Evolutionary conservation across 1,284 basidiomycete genomes (phyloP), one percentile per base, ranked within the genome.

Genomic region (Malassezia sp.): DNA sequence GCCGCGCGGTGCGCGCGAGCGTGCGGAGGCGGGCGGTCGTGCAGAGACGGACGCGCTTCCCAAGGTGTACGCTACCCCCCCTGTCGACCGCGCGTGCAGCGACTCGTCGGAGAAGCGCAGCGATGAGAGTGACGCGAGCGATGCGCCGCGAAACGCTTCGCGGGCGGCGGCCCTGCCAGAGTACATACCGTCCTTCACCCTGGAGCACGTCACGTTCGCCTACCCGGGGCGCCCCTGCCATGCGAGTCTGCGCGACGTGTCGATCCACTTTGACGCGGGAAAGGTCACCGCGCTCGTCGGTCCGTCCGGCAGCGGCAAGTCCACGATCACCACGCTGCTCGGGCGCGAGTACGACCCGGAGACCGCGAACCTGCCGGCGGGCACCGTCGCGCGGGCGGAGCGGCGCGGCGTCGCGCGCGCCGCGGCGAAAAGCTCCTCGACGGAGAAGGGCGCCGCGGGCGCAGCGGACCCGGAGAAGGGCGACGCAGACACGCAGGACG

Each of bases 261-360:
- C 48, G 17, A 45, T 68, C 32, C 28, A 38, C 4, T 54, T 65
- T 33, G 35, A 57, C 26, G 42, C 57, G 1, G 65, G 65, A 22
- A 61, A 67, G 42, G 60, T 70, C 17, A 70, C 66, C 3, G 67
- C 67, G 3, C 63, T 77, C 18, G 67, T 70, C 17, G 67, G 67
- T 3, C 63, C 64, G 1, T 57, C 53, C 3, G 67, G 67, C 7
- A 63, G 60, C 5, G 67, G 67, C 31, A 70, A 70, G 60, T 73
- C 72, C 0, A 76, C 75, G 9, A 67, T 73, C 26, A 71, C 71
- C 7, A 54, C 66, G 9, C 61, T 74, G 3, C 58, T 75, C 1
- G 54, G 72, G 2, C 67, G 73, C 11, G 67, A 73, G 39, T 74
- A 72, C 54, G 74, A 75, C 38, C 73, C 73, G 0, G 58, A 63